Base-by-base conservation (phyloP, 345 rosid species). In the Tarenaya hassleriana region DNA sequence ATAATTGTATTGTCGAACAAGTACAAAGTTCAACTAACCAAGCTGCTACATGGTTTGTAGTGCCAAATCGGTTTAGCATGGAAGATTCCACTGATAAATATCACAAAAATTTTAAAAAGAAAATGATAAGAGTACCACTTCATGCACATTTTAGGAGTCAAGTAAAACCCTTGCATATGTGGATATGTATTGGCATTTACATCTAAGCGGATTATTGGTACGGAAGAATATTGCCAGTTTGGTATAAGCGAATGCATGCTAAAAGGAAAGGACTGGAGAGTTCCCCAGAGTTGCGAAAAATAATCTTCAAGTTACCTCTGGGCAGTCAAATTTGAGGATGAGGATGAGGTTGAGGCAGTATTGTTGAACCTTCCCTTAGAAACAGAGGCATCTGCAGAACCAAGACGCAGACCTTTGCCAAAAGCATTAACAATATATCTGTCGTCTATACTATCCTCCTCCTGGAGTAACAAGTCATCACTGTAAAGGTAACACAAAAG, bases 391-490 rank as follows among this genome's bases (percentile, higher is more conserved):
- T 88, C 86, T 33, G 80, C 56, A n/a, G 83, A 64, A 65, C 79
- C 73, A 48, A 92, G 75, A 58, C 73, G 88, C 91, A 85, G 72
- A 60, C 66, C 77, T 72, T 74, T 78, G 71, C 73, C 71, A 58
- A 88, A 81, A 51, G 81, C 91, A 49, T 76, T 55, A 59, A 75
- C 63, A 56, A 92, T 19, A 65, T 50, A 66, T 62, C 69, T 72
- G 65, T 67, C 78, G 52, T 81, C 86, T 9, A 74, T 49, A 27
- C 80, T 75, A 77, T 83, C 96, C 61, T n/a, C n/a, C n/a, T 92
- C 98, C 77, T 92, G 82, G 55, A 92, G 70, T 53, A 92, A 85
- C 46, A 77, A 83, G 4, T 92, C 98, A 47, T 83, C 98, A 48
- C 98, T 92, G 75, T 55, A 71, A 54, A 44, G 61, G 47, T 49